Evolutionary conservation across 2,329 filamentous ascomycete species (phyloP).

Genomic region (Colletotrichum tabaci): DNA sequence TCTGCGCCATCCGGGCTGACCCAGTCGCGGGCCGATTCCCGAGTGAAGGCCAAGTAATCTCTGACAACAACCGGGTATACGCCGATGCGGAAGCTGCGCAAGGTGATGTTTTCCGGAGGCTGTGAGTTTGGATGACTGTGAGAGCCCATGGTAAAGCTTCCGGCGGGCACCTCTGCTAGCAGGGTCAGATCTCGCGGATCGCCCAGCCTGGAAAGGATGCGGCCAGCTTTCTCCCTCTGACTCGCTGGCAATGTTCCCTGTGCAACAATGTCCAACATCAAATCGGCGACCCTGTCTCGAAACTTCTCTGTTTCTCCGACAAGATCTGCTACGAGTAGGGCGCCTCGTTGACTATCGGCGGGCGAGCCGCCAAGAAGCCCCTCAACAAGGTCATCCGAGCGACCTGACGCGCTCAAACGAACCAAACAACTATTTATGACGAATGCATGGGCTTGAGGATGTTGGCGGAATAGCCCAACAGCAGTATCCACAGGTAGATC

Average conservation of each 20-base stretch:
- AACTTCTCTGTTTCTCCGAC: background rate
- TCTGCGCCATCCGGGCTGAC: conserved; percentile 3
- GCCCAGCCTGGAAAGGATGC: conserved; percentile 10
- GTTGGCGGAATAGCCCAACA: background rate
- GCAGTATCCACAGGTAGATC: background rate
- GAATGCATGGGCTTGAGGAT: background rate
- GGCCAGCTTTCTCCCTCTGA: conserved; percentile 17
- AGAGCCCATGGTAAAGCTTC: conserved; percentile 28
- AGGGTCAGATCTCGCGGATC: conserved; percentile 25
- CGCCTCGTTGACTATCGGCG: conserved; percentile 6
- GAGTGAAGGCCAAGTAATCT: conserved; percentile 12
- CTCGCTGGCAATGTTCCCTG: background rate
- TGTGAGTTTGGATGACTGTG: conserved; percentile 28
- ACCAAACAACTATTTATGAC: background rate
- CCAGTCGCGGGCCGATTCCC: conserved; percentile 20
- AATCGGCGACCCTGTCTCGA: background rate
- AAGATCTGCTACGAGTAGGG: conserved; percentile 17
- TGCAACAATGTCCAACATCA: background rate
- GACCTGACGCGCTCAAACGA: background rate
- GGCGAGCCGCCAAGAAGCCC: background rate
- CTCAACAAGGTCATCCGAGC: background rate
- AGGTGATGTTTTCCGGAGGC: background rate
- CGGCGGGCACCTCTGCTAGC: conserved; percentile 14
- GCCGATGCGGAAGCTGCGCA: conserved; percentile 12
- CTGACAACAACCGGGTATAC: conserved; percentile 20